Evolutionary conservation across 768 basidiomycete genomes (phyloP), one percentile per base, ranked within the genome.

Genomic region (Royoungia palumana): DNA sequence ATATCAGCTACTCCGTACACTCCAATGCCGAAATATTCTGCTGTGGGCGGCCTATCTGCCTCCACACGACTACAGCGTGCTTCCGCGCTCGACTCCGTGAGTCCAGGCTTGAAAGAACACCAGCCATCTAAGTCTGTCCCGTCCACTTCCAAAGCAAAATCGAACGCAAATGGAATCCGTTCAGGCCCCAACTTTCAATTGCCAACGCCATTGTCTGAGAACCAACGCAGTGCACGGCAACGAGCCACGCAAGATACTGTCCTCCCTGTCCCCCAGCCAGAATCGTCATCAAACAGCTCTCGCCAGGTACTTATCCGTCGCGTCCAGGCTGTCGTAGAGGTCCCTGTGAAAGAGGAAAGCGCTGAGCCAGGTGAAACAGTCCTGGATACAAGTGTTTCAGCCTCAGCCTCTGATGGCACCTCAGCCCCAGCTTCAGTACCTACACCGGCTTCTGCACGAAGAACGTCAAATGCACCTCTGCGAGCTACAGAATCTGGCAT

Each of bases 291-390:
- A 36, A 62, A 47, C 21, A 24, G 53, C n/a, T 20, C 54, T 27
- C 57, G 53, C 2, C 63, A 66, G 20, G 38, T 59, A 17, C 32
- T 88, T 14, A 72, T 88, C 35, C 78, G 86, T 19, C 80, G 82
- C 28, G 86, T 88, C 8, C 78, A 80, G 19, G 82, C 86, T 22
- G 61, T 73, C 3, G 62, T 78, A 6, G 73, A 87, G 17, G 69
- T 87, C 1, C 71, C 76, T 28, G 78, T 87, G 32, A 87, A 88
- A 57, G 75, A 75, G 47, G 85, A 87, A 63, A 81, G 79, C 4
- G 70, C 69, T 2, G 71, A 73, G 4, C 69, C 69, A n/a, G 74
- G 74, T 6, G 67, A 25, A n/a, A 11, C 51, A 9, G 48, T 44
- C 21, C 8, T 8, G 16, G 45, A 22, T 9, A 24, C 45, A 24